Evolutionary conservation across 345 rosid species (phyloP), one percentile per base, ranked within the genome.

Genomic region (Cochlearia excelsa): DNA sequence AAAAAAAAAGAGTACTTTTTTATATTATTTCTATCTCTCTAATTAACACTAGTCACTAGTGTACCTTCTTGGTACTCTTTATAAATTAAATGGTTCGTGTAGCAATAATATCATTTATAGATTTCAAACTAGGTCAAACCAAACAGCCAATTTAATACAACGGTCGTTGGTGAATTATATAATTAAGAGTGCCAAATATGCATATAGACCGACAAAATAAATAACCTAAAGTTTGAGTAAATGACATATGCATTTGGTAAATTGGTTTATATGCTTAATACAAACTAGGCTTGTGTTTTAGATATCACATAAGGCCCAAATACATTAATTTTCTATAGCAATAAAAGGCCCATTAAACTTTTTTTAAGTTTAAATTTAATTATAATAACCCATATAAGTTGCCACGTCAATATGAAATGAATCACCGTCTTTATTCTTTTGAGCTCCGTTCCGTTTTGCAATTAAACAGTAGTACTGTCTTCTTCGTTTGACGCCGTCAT

Each of bases 71-170:
- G 50, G 61, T 54, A 60, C 54, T 54, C 44, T 2, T 46, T 38
- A 51, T n/a, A 47, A 4, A 57, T 57, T 62, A 51, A 61, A 54
- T 60, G 44, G 46, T 67, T 61, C 67, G 45, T 61, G 62, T 47
- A 37, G 53, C 58, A 55, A 55, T 58, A 34, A 33, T 41, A 50
- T 27, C 64, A 50, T 56, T 11, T 26, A 41, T n/a, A 40, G 27
- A 54, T 69, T 40, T 69, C 63, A 33, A 33, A 61, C 46, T 40
- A 69, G 68, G 68, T 69, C 67, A 54, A 61, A 60, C 62, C 57
- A 61, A 16, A 68, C 62, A 53, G 40, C 67, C 61, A 61, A 60
- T 54, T 68, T 46, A 68, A 68, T 47, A 54, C 62, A 29, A 33
- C 23, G 23, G 23, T 16, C 23, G 23, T 16, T 16, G 23, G 23